A percentile compares a stretch with the other conserved stretches of the same genome.
phyloP scores from a whole-genome alignment of 495 filamentous ascomycete genomes.

The Hyphodiscus hymeniophilus region DNA sequence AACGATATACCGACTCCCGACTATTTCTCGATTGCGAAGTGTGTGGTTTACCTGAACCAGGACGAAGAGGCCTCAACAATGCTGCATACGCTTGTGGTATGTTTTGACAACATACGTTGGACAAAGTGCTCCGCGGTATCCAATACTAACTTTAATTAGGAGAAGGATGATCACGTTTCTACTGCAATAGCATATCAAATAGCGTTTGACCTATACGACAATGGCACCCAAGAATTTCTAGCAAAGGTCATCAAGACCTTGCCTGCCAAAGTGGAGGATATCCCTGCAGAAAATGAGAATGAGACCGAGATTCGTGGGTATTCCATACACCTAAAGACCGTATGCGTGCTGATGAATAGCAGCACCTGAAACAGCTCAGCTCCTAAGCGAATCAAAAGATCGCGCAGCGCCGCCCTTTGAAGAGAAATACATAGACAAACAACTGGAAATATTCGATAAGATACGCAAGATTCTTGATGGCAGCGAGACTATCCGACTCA shows the following conservation, averaged over 20 bases:
- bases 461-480: slow-evolving; percentile 84
- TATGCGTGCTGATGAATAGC: not conserved
- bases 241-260: slow-evolving; percentile 80
- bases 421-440: slow-evolving; percentile 36
- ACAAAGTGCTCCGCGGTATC: not conserved
- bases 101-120: slow-evolving; percentile 4
- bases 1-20: slow-evolving; percentile 86
- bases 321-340: too few species aligned
- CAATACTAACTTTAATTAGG: slow-evolving; percentile 11
- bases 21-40: slow-evolving; percentile 97
- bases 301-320: slow-evolving; percentile 38
- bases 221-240: slow-evolving; percentile 94
- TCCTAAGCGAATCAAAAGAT: slow-evolving; percentile 38
- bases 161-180: slow-evolving; percentile 67
- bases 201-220: slow-evolving; percentile 95
- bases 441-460: slow-evolving; percentile 58
- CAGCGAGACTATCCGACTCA: slow-evolving; percentile 84
- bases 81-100: slow-evolving; percentile 63
- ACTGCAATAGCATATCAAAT: slow-evolving; percentile 91
- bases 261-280: slow-evolving; percentile 50
- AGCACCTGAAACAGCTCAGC: slow-evolving; percentile 44
- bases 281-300: slow-evolving; percentile 40
- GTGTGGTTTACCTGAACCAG: slow-evolving; percentile 92
- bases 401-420: slow-evolving; percentile 8
- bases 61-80: slow-evolving; percentile 87